Conservation (phyloP, 2,329 filamentous ascomycete genomes). For the Hypoxylon sp. region DNA sequence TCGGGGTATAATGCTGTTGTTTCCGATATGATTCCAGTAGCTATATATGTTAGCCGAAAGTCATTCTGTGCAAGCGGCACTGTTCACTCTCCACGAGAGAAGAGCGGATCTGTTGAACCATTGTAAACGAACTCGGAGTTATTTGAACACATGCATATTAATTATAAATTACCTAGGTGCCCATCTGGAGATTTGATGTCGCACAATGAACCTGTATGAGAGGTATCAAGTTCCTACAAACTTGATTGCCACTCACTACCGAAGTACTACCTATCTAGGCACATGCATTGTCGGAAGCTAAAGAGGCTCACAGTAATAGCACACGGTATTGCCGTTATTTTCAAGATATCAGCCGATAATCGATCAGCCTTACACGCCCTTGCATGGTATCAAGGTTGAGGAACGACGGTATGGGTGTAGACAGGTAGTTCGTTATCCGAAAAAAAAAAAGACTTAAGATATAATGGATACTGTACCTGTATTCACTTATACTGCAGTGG, state of each 20-base stretch:
- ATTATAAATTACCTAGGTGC: not conserved
- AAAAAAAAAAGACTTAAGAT: not conserved
- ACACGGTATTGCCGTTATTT: not conserved
- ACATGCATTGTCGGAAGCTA: not conserved
- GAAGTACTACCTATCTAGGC: not conserved
- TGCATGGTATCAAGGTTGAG: not conserved
- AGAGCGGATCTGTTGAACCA: no score
- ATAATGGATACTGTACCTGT: conserved; percentile 2
- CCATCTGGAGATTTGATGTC: not conserved
- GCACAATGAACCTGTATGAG: not conserved
- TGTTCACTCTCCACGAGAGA: not conserved
- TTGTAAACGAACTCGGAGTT: not conserved
- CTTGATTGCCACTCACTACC: conserved; percentile 1
- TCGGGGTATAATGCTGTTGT: not conserved
- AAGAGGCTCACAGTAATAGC: not conserved
- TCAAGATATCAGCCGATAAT: conserved; percentile 5
- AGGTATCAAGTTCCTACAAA: no score
- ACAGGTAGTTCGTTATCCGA: not conserved
- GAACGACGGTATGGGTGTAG: not conserved
- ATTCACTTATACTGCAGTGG: not conserved
- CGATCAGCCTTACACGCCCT: not conserved
- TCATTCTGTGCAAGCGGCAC: not conserved
- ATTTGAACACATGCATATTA: not conserved
- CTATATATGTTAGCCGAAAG: not conserved
- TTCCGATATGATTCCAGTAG: not conserved